These are phyloP conservation scores for Mediolabrus comicus DNA, from an alignment of 108 stramenopile genomes.

Conservation along the genomic window DNA sequence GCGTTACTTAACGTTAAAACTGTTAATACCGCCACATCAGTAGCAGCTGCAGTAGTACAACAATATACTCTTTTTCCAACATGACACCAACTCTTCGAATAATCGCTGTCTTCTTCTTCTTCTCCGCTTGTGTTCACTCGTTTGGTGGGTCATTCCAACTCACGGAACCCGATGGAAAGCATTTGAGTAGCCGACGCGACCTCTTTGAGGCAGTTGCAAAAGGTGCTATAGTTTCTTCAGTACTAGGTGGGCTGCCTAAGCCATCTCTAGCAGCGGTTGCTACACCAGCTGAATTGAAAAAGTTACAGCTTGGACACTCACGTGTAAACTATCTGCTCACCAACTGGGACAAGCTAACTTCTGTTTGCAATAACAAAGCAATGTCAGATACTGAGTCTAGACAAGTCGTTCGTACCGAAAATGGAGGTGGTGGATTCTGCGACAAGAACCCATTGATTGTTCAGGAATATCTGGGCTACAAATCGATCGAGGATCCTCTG, in stretches of 20 bases:
- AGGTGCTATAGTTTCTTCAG: background rate
- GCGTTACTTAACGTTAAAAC: too few relatives aligned
- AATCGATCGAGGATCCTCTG: slow-evolving; percentile 64
- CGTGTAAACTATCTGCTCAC: slow-evolving; percentile 61
- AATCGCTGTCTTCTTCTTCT: background rate
- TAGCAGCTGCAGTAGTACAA: too few relatives aligned
- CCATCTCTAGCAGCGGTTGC: slow-evolving; percentile 29
- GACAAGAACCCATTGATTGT: slow-evolving; percentile 69
- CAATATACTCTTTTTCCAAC: too few relatives aligned
- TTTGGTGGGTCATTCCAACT: background rate
- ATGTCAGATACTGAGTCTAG: slow-evolving; percentile 59
- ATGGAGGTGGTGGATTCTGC: slow-evolving; percentile 66
- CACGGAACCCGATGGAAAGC: background rate
- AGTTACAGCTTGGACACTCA: slow-evolving; percentile 66
- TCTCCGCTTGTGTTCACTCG: background rate
- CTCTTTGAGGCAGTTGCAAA: slow-evolving; percentile 6
- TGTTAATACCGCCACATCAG: too few relatives aligned
- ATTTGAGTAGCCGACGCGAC: slow-evolving; percentile 9
- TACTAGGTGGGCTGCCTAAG: slow-evolving; percentile 15
- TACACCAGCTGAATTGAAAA: slow-evolving; percentile 52
- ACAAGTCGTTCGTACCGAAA: slow-evolving; percentile 76
- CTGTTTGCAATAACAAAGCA: slow-evolving; percentile 56
- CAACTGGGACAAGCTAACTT: slow-evolving; percentile 70
- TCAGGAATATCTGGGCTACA: slow-evolving; percentile 54
- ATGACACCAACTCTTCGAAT: background rate